Evolutionary conservation across 352 stramenopile species (phyloP), one percentile per base, ranked within the genome.

Genomic region (Aphanomyces astaci): DNA sequence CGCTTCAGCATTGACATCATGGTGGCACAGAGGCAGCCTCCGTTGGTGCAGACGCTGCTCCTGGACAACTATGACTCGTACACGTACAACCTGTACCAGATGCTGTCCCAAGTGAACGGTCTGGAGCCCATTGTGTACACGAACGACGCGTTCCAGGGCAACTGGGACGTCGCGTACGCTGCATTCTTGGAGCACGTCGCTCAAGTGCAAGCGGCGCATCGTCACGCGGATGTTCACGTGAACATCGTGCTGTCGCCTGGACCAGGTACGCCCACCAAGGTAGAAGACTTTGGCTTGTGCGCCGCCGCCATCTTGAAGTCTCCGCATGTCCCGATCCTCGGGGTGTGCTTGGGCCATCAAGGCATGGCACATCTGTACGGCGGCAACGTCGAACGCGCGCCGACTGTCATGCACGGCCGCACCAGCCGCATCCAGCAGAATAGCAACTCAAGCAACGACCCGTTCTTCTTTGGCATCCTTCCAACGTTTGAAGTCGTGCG

Each of bases 31-130:
- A 73, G 71, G 45, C 76, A 64, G 22, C 43, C 17, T 51, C 31
- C 39, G 27, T 36, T 32, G 33, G 82, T 90, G 43, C 71, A 66
- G 13, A 86, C 86, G 57, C 76, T 99, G 48, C 84, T 99, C 11
- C 94, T 99, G 66, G 96, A 99, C 83, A 98, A 99, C 79, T 98
- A 98, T 70, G 96, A 99, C 83, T 98, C 92, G 63, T 99, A 98
- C 78, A 98, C 96, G 51, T 98, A 97, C 83, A 99, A 99, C 81
- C 81, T 95, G 70, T 97, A 90, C 73, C 91, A 98, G 75, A 96
- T 98, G 78, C 71, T 98, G 67, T 87, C 91, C 40, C 84, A 96
- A 60, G 80, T 98, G 55, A 98, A 96, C 73, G 84, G 81, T 1
- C 62, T 85, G 54, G 82, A 82, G 51, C 93, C 96, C 0, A 71